phyloP scores from a whole-genome alignment of 805 yeast genomes.

The Saccharomycopsis sp. region DNA sequence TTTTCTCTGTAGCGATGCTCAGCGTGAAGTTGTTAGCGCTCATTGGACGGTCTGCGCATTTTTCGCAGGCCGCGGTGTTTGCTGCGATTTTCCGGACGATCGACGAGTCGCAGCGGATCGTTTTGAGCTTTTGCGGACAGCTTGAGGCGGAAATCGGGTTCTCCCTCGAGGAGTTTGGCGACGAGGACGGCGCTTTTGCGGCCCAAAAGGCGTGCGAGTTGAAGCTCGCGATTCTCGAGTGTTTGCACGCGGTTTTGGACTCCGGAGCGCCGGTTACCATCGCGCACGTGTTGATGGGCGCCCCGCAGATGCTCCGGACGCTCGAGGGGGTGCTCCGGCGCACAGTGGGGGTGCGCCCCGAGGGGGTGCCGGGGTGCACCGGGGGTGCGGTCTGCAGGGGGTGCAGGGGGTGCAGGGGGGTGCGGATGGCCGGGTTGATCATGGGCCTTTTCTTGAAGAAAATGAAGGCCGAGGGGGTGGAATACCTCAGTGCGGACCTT shows the following conservation, averaged over 20 bases:
- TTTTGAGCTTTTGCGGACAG: slow-evolving; percentile 66
- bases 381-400: too few species aligned
- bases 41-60: slow-evolving; percentile 41
- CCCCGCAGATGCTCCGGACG: too few species aligned
- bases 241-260: too few species aligned
- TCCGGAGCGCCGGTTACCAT: too few species aligned
- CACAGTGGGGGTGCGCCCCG: too few species aligned
- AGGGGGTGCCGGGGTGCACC: too few species aligned
- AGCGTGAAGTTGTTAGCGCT: slow-evolving; percentile 48
- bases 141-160: slow-evolving; percentile 35
- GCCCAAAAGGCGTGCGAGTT: slow-evolving; percentile 36
- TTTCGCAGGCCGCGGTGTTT: neutral
- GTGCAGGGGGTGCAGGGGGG: slow-evolving; percentile 49
- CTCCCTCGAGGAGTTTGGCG: slow-evolving; percentile 10
- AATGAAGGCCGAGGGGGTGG: slow-evolving; percentile 27
- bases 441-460: slow-evolving; percentile 60
- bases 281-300: too few species aligned
- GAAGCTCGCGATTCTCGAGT: slow-evolving; percentile 48
- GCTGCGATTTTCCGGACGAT: slow-evolving; percentile 57
- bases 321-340: too few species aligned
- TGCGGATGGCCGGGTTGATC: slow-evolving; percentile 49
- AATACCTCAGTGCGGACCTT: too few species aligned
- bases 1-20: slow-evolving; percentile 42
- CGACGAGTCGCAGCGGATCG: slow-evolving; percentile 71
- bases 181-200: slow-evolving; percentile 24